These are phyloP conservation scores for Alternaria gansuensis DNA, from an alignment of 2,329 filamentous ascomycete species.

Conservation along the genomic window DNA sequence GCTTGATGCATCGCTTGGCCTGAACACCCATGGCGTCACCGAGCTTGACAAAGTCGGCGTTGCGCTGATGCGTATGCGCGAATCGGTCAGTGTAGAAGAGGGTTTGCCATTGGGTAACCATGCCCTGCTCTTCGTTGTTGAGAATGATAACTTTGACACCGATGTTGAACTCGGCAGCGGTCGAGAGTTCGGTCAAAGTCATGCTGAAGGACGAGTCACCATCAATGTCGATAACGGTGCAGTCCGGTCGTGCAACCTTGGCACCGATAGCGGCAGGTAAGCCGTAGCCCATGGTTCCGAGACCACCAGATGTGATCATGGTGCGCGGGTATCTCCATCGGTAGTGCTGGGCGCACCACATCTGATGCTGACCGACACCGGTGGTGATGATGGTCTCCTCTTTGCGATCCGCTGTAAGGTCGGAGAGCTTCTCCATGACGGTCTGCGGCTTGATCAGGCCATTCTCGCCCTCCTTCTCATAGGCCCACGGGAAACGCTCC, in stretches of 20 bases:
- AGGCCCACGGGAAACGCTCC: conserved; percentile 85
- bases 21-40: conserved; percentile 90
- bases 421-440: conserved; percentile 87
- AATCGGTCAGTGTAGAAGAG: conserved; percentile 96
- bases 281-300: conserved; percentile 96
- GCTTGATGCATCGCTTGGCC: conserved; percentile 73
- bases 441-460: conserved; percentile 94
- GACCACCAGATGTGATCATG: conserved; percentile 95
- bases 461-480: conserved; percentile 77
- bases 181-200: conserved; percentile 94
- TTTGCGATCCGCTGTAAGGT: conserved; percentile 81
- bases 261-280: conserved; percentile 94
- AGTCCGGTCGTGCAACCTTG: conserved; percentile 83
- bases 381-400: conserved; percentile 87
- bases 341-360: conserved; percentile 98
- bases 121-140: conserved; percentile 98
- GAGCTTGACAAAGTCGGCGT: conserved; percentile 95
- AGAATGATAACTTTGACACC: conserved; percentile 93
- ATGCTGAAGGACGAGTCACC: conserved; percentile 99
- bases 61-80: conserved; percentile 90
- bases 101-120: conserved; percentile 99
- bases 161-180: conserved; percentile 94
- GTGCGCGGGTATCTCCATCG: conserved; percentile 89
- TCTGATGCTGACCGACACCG: conserved; percentile 97
- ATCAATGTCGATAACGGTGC: conserved; percentile 93